A percentile compares a stretch with the other conserved stretches of the same genome.
Evolutionary conservation across 2,329 filamentous ascomycete species (phyloP).

Genomic region (Colletotrichum tabaci): DNA sequence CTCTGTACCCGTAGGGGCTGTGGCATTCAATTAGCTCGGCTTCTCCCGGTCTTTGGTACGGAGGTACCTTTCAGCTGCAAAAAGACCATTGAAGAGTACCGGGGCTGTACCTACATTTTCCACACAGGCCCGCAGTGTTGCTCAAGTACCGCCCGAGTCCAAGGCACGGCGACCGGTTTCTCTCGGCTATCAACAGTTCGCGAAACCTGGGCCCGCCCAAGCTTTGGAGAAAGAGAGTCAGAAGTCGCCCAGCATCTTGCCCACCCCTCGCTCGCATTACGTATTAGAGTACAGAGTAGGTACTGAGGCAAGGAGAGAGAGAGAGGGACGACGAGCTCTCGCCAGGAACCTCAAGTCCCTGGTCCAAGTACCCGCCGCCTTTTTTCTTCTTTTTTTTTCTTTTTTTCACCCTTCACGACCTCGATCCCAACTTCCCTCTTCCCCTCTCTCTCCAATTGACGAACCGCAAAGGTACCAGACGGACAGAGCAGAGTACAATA

Average conservation of each 20-base stretch:
- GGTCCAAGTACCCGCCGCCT: constrained; percentile 27
- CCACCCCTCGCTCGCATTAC: constrained; percentile 35
- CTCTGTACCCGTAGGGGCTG: background rate
- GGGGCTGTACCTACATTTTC: background rate
- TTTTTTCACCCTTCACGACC: background rate
- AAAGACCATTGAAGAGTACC: constrained; percentile 15
- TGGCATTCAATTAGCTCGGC: constrained; percentile 9
- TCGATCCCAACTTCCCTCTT: background rate
- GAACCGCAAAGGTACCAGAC: constrained; percentile 7
- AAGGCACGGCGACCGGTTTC: constrained; percentile 33
- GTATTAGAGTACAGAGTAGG: constrained; percentile 21
- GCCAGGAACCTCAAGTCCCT: constrained; percentile 1
- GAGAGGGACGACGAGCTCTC: background rate
- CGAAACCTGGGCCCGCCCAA: constrained; percentile 37
- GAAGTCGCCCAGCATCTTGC: background rate
- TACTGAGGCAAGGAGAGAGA: background rate
- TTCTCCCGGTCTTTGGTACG: constrained; percentile 29
- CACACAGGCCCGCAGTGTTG: background rate
- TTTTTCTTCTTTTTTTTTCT: background rate
- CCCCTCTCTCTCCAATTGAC: constrained; percentile 10
- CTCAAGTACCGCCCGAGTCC: constrained; percentile 25
- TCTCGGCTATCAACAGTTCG: constrained; percentile 42
- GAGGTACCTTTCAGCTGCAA: constrained; percentile 41
- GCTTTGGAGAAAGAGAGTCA: constrained; percentile 29
- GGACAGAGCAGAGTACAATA: background rate